Evolutionary conservation across 768 basidiomycete genomes (phyloP).

Genomic region (Pulveroboletus ravenelii): DNA sequence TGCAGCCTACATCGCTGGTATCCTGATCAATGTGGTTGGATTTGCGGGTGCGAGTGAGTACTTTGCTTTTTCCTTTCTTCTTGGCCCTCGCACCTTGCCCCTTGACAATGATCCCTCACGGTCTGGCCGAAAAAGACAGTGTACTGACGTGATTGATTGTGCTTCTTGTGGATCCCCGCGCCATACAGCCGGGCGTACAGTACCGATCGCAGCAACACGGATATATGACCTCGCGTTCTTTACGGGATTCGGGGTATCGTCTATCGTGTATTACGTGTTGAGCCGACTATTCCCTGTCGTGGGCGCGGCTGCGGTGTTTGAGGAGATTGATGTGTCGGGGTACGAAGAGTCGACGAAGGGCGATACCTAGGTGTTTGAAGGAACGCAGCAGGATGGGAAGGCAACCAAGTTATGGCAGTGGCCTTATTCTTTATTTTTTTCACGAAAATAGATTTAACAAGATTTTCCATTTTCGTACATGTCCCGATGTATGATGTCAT

Average conservation of each 20-base stretch:
- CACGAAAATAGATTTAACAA: too few species aligned
- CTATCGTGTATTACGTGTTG: slow-evolving; percentile 55
- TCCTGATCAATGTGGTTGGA: slow-evolving; percentile 78
- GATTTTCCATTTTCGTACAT: slow-evolving; percentile 9
- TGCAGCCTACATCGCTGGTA: slow-evolving; percentile 64
- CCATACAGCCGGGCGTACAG: slow-evolving; percentile 48
- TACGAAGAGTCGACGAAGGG: slow-evolving; percentile 2
- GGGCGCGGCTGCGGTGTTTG: slow-evolving; percentile 44
- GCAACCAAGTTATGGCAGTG: too few species aligned
- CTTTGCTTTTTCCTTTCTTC: background rate
- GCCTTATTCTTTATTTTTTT: too few species aligned
- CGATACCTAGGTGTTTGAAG: background rate
- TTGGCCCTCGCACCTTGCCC: background rate
- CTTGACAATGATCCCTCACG: background rate
- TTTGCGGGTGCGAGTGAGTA: slow-evolving; percentile 69
- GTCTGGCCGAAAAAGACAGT: background rate
- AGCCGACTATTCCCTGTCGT: slow-evolving; percentile 59
- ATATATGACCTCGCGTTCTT: slow-evolving; percentile 79
- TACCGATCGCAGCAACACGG: slow-evolving; percentile 65
- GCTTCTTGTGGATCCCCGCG: background rate
- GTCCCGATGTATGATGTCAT: slow-evolving; percentile 28
- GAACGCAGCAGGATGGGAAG: background rate
- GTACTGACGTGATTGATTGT: background rate
- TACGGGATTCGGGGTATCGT: slow-evolving; percentile 73
- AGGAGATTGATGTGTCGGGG: slow-evolving; percentile 53